phyloP scores from a whole-genome alignment of 2,329 filamentous ascomycete species.

The Podosphaera fusca region DNA sequence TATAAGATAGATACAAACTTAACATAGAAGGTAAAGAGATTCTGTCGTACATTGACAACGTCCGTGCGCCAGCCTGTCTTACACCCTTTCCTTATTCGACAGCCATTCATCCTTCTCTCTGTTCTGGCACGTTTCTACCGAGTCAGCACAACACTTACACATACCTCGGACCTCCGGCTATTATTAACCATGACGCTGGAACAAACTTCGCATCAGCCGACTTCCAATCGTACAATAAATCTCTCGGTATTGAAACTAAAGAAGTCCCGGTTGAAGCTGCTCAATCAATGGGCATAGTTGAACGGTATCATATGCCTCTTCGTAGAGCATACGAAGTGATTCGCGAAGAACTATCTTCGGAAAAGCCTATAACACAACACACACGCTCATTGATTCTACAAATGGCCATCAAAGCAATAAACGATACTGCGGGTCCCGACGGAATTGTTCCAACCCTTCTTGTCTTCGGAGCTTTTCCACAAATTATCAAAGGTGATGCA shows the following conservation, averaged over 20 bases:
- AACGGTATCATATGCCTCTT: neutral
- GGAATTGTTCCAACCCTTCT: neutral
- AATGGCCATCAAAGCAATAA: conserved; percentile 1
- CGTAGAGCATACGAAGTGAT: neutral
- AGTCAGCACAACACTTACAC: too few species aligned
- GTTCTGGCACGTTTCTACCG: too few species aligned
- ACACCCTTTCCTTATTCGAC: too few species aligned
- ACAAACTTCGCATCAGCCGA: neutral
- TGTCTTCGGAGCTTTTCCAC: neutral
- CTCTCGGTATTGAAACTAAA: neutral
- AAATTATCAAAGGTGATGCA: neutral
- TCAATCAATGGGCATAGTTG: neutral
- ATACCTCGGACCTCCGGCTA: too few species aligned
- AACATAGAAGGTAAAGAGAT: too few species aligned
- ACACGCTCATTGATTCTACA: neutral
- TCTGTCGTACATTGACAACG: too few species aligned
- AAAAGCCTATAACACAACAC: too few species aligned
- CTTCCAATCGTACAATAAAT: neutral
- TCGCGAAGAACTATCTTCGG: too few species aligned
- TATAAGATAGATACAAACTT: too few species aligned
- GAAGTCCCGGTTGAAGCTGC: neutral
- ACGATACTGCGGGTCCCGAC: conserved; percentile 1
- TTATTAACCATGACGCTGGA: too few species aligned
- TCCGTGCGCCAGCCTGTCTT: too few species aligned
- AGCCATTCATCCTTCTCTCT: too few species aligned